These are phyloP conservation scores for Trichomonas vaginalis DNA, from an alignment of 208 protist species.

Conservation along the genomic window DNA sequence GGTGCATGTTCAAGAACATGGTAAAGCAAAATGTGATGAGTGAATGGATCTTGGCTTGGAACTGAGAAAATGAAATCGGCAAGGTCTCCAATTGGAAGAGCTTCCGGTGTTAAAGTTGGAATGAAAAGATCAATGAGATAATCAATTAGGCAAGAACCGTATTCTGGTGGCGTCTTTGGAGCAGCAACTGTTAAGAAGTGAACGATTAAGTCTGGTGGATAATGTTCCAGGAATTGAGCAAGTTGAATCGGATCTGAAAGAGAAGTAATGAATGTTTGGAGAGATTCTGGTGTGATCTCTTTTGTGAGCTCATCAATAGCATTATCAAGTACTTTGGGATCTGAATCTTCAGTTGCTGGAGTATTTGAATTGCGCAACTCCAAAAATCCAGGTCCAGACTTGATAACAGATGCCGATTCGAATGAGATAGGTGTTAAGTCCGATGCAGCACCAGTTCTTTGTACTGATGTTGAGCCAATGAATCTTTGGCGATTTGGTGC, in stretches of 20 bases:
- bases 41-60: not conserved
- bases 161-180: not conserved
- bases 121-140: not conserved
- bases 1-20: not conserved
- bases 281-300: not conserved
- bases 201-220: not conserved
- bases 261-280: not conserved
- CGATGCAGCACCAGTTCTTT: not conserved
- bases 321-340: not conserved
- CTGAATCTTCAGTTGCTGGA: not conserved
- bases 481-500: not conserved
- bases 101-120: not conserved
- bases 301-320: not conserved
- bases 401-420: not conserved
- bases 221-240: not conserved
- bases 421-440: not conserved
- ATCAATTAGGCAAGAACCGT: not conserved
- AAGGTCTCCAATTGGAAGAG: not conserved
- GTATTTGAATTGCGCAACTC: not conserved
- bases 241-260: not conserved
- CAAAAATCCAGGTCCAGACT: not conserved
- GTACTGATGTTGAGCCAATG: not conserved
- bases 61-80: not conserved
- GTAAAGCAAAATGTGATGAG: not conserved
- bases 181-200: not conserved